Evolutionary conservation across 768 basidiomycete species (phyloP).

Genomic region (Xanthoconium purpureum): DNA sequence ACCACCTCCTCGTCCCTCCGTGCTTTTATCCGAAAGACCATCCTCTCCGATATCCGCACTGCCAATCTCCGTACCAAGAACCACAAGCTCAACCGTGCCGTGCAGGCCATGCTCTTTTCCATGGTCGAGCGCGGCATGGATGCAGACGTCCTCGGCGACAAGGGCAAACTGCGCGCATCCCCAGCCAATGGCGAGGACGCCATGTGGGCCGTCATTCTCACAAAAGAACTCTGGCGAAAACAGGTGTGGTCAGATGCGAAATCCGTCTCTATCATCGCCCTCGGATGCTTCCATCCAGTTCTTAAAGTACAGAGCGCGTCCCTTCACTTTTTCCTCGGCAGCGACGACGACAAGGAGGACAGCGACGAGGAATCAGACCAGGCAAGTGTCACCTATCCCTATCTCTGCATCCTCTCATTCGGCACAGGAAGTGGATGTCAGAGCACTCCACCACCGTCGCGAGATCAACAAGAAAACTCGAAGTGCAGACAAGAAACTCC

Average conservation of each 20-base stretch:
- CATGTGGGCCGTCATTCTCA: slow-evolving; percentile 95
- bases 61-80: slow-evolving; percentile 88
- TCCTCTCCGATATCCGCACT: slow-evolving; percentile 87
- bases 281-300: slow-evolving; percentile 91
- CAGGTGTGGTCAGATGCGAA: slow-evolving; percentile 91
- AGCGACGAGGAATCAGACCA: slow-evolving; percentile 70
- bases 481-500: slow-evolving; percentile 76
- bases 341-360: slow-evolving; percentile 71
- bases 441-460: slow-evolving; percentile 77
- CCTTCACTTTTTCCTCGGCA: slow-evolving; percentile 94
- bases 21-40: slow-evolving; percentile 85
- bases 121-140: slow-evolving; percentile 96
- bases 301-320: slow-evolving; percentile 94
- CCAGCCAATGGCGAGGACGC: slow-evolving; percentile 70
- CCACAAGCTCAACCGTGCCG: slow-evolving; percentile 92
- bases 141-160: slow-evolving; percentile 76
- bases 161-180: slow-evolving; percentile 61
- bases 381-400: not conserved
- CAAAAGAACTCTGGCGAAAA: slow-evolving; percentile 93
- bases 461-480: slow-evolving; percentile 92
- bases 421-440: slow-evolving; percentile 59
- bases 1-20: slow-evolving; percentile 85
- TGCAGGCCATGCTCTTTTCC: slow-evolving; percentile 92
- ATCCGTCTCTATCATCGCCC: slow-evolving; percentile 85
- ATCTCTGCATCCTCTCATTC: slow-evolving; percentile 4